Percentiles rank a stretch among this genome's conserved stretches.
These are phyloP conservation scores for Trichophyton equinum DNA, from an alignment of 2,329 filamentous ascomycete genomes.

Conservation along the genomic window DNA sequence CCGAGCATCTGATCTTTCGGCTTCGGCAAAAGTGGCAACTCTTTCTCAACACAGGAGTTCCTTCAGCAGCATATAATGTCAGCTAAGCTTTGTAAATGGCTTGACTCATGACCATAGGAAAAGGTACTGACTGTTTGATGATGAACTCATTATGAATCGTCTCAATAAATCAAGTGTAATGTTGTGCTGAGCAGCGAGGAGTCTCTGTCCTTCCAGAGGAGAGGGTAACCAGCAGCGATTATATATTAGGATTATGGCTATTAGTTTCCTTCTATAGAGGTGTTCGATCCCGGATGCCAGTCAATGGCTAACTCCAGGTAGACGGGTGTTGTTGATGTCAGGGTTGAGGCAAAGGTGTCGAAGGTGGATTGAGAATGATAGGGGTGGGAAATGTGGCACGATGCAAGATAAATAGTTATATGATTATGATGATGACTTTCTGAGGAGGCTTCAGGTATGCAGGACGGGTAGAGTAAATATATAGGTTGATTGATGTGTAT, in stretches of 20 bases:
- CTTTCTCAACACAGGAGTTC: conserved; percentile 7
- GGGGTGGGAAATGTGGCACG: neutral
- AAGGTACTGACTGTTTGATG: conserved; percentile 1
- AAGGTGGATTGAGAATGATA: neutral
- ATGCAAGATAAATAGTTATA: neutral
- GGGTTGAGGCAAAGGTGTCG: neutral
- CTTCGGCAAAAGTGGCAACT: conserved; percentile 10
- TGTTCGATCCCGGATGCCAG: neutral
- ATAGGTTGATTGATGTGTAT: neutral
- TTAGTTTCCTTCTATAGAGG: neutral
- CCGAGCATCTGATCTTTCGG: conserved; percentile 8
- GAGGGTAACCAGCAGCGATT: neutral
- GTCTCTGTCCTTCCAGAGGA: neutral
- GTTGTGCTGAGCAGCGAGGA: neutral
- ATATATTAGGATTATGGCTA: conserved; percentile 1
- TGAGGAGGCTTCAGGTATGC: neutral
- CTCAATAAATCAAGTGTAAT: neutral
- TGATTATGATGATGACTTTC: neutral
- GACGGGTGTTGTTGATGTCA: neutral
- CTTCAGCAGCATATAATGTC: neutral
- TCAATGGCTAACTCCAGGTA: neutral
- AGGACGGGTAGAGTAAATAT: neutral
- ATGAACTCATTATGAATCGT: conserved; percentile 6
- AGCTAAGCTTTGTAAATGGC: neutral
- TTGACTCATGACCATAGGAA: neutral